phyloP scores from a whole-genome alignment of 768 basidiomycete genomes.

The Cystofilobasidium capitatum region DNA sequence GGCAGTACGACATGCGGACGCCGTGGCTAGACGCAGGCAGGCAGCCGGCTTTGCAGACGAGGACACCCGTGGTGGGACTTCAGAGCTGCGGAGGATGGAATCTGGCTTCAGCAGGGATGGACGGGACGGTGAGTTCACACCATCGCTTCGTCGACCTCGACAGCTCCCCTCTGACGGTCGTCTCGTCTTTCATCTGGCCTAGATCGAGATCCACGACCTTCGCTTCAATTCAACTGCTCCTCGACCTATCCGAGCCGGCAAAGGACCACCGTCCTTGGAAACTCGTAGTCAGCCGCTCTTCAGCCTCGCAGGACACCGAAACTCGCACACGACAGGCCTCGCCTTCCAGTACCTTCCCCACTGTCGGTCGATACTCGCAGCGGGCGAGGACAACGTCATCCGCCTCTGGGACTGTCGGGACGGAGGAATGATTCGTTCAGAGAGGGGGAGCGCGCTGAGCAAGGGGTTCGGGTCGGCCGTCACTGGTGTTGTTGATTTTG shows the following conservation, averaged over 20 bases:
- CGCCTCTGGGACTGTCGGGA: constrained; percentile 18
- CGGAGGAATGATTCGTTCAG: constrained; percentile 2
- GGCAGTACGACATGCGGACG: constrained; percentile 16
- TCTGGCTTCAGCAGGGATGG: constrained; percentile 14
- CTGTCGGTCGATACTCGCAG: constrained; percentile 11
- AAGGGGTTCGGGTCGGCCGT: neutral
- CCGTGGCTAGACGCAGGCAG: neutral
- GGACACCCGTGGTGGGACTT: constrained; percentile 17
- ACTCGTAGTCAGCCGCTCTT: neutral
- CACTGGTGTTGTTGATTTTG: neutral
- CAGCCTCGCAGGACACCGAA: constrained; percentile 4
- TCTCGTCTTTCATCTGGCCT: neutral
- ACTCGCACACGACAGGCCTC: constrained; percentile 23
- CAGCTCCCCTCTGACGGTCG: neutral
- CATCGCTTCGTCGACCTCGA: neutral
- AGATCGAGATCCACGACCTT: constrained; percentile 21
- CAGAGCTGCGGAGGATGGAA: neutral
- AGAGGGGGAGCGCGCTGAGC: neutral
- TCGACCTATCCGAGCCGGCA: neutral
- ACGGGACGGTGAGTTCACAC: constrained; percentile 11
- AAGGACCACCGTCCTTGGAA: neutral
- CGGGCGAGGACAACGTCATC: constrained; percentile 11
- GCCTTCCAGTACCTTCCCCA: constrained; percentile 9
- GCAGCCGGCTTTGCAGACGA: neutral
- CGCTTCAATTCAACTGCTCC: neutral